phyloP scores from a whole-genome alignment of 163 green algal species.

The Dunaliella salina region DNA sequence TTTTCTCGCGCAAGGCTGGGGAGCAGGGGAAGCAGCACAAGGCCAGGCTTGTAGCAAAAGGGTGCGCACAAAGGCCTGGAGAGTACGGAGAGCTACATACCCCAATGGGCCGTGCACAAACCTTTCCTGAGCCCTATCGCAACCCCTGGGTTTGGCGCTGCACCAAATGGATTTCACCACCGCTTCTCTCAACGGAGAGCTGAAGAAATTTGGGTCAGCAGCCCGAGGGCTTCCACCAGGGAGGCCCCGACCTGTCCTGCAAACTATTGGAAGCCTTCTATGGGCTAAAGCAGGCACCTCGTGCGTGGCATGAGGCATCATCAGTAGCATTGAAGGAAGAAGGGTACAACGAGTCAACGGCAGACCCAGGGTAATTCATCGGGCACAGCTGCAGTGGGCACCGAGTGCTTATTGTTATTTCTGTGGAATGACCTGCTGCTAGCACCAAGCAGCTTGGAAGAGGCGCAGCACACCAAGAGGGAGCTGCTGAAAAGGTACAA shows the following conservation, averaged over 20 bases:
- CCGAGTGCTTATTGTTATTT: slow-evolving; percentile 15
- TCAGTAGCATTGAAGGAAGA: slow-evolving; percentile 12
- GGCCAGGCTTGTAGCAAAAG: slow-evolving; percentile 26
- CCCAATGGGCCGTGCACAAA: slow-evolving; percentile 7
- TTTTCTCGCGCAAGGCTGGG: slow-evolving; percentile 36
- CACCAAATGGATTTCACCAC: slow-evolving; percentile 49
- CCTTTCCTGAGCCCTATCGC: slow-evolving; percentile 21
- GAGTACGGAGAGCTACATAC: slow-evolving; percentile 20
- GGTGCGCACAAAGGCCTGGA: slow-evolving; percentile 9
- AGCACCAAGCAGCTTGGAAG: background rate
- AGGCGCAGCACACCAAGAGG: slow-evolving; percentile 6
- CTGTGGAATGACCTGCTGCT: slow-evolving; percentile 42
- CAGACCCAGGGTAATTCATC: slow-evolving; percentile 23
- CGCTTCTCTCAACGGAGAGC: slow-evolving; percentile 42
- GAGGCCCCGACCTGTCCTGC: slow-evolving; percentile 12
- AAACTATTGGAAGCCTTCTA: slow-evolving; percentile 45
- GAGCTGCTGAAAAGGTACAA: slow-evolving; percentile 16
- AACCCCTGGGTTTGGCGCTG: slow-evolving; percentile 23
- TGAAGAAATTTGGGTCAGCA: slow-evolving; percentile 45
- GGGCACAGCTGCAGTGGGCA: background rate
- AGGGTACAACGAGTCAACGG: slow-evolving; percentile 19
- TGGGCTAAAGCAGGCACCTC: slow-evolving; percentile 45
- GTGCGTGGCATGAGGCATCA: slow-evolving; percentile 39
- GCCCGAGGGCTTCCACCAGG: slow-evolving; percentile 29
- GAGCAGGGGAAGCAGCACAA: slow-evolving; percentile 43